Conservation (phyloP, 352 stramenopile genomes). For the Aphanomyces stellatus region DNA sequence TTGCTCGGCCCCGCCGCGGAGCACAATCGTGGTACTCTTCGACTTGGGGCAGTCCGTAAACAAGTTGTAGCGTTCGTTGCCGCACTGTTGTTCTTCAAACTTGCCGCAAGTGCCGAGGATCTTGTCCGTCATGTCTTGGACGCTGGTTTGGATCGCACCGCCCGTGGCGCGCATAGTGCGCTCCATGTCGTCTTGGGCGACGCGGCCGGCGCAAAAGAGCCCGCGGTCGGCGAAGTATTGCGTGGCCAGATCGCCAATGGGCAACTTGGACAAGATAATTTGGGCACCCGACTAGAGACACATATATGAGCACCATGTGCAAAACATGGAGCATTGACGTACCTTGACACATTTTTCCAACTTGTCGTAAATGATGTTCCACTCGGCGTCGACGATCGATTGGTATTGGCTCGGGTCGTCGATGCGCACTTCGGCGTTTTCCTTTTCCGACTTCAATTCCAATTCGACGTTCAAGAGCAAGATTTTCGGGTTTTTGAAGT, state of each 20-base stretch:
- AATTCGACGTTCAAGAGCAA: slow-evolving; percentile 98
- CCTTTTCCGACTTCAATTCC: slow-evolving; percentile 99
- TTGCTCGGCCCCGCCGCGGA: slow-evolving; percentile 95
- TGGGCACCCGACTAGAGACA: slow-evolving; percentile 79
- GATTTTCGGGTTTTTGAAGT: slow-evolving; percentile 94
- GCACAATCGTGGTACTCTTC: slow-evolving; percentile 95
- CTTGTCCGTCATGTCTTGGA: slow-evolving; percentile 85
- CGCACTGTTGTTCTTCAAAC: slow-evolving; percentile 98
- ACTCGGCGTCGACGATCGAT: slow-evolving; percentile 99
- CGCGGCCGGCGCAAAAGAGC: slow-evolving; percentile 96
- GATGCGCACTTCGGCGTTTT: slow-evolving; percentile 98
- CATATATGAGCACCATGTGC: not conserved
- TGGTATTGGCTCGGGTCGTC: slow-evolving; percentile 97
- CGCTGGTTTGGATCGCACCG: slow-evolving; percentile 89
- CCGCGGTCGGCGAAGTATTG: slow-evolving; percentile 99
- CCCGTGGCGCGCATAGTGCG: slow-evolving; percentile 94
- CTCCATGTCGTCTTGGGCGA: slow-evolving; percentile 96
- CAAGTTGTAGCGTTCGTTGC: slow-evolving; percentile 97
- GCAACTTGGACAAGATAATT: slow-evolving; percentile 97
- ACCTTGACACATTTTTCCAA: slow-evolving; percentile 79
- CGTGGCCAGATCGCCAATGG: slow-evolving; percentile 94
- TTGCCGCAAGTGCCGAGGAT: slow-evolving; percentile 92
- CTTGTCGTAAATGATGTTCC: slow-evolving; percentile 99
- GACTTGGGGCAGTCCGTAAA: slow-evolving; percentile 95
- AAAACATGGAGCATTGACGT: slow-evolving; percentile 41